Conservation (phyloP, 2,329 filamentous ascomycete species). For the Colletotrichum sp. region DNA sequence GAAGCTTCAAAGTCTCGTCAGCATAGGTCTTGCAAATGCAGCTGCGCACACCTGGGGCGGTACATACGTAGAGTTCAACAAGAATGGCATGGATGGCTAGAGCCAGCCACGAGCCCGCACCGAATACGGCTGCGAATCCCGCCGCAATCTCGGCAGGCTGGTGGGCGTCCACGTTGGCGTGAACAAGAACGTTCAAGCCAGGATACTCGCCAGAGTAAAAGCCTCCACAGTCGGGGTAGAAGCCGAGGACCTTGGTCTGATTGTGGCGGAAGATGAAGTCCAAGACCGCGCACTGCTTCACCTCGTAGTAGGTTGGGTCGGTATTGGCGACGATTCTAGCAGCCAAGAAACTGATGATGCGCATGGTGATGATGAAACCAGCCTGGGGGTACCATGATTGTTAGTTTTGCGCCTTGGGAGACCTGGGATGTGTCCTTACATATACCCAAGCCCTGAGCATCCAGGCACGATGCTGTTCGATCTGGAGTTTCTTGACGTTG, state of each 20-base stretch:
- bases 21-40: background rate
- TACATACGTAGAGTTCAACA: constrained; percentile 32
- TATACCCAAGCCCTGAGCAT: constrained; percentile 64
- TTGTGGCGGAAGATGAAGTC: constrained; percentile 36
- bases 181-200: constrained; percentile 30
- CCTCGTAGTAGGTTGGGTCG: constrained; percentile 26
- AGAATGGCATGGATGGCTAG: constrained; percentile 19
- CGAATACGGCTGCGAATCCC: constrained; percentile 51
- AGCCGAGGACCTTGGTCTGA: constrained; percentile 26
- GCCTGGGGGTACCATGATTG: constrained; percentile 31
- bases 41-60: background rate
- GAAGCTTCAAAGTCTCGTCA: constrained; percentile 39
- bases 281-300: constrained; percentile 54
- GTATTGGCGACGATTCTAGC: constrained; percentile 37
- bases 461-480: constrained; percentile 69
- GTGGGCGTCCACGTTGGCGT: constrained; percentile 34
- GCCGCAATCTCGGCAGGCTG: constrained; percentile 38
- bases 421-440: constrained; percentile 30
- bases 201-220: constrained; percentile 36
- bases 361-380: constrained; percentile 53
- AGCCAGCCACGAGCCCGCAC: constrained; percentile 50
- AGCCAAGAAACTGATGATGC: constrained; percentile 48
- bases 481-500: constrained; percentile 65
- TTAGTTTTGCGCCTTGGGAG: background rate
- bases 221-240: constrained; percentile 49